Conservation (phyloP, 2,329 filamentous ascomycete species). For the Beauveria bassiana region DNA sequence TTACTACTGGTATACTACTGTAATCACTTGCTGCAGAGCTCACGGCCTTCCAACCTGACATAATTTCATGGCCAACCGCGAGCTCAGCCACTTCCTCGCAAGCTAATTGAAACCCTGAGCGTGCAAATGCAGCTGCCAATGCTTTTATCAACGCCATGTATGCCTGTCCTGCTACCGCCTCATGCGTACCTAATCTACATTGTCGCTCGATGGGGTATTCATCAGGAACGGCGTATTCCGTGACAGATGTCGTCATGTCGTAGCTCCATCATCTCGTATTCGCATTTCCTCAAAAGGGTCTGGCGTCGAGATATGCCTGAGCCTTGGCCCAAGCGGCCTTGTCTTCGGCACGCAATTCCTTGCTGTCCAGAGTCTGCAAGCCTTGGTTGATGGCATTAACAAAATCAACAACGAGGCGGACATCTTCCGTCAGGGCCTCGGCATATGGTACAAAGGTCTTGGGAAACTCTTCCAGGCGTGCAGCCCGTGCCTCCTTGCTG, state of each 20-base stretch:
- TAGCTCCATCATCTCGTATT: not conserved
- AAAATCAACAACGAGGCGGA: conserved; percentile 49
- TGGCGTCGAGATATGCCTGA: conserved; percentile 41
- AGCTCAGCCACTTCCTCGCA: not conserved
- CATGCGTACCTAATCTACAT: conserved; percentile 1
- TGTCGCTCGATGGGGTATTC: conserved; percentile 6
- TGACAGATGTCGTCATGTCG: conserved; percentile 5
- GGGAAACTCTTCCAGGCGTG: conserved; percentile 43
- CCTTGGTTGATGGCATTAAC: conserved; percentile 51
- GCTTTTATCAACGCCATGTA: conserved; percentile 7
- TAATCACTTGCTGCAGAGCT: not conserved
- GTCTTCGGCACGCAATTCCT: conserved; percentile 39
- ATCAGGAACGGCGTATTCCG: not conserved
- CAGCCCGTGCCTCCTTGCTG: conserved; percentile 36
- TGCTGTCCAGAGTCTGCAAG: conserved; percentile 43
- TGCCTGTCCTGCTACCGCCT: not conserved
- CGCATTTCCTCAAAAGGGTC: conserved; percentile 27
- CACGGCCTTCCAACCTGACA: not conserved
- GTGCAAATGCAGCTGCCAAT: conserved; percentile 3
- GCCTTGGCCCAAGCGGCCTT: conserved; percentile 49
- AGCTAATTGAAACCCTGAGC: not conserved
- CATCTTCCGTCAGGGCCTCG: conserved; percentile 50
- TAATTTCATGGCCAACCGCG: not conserved
- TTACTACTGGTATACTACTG: not conserved
- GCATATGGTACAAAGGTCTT: conserved; percentile 50